Evolutionary conservation across 2,329 filamentous ascomycete species (phyloP), one percentile per base, ranked within the genome.

Genomic region (Talaromyces sp.): DNA sequence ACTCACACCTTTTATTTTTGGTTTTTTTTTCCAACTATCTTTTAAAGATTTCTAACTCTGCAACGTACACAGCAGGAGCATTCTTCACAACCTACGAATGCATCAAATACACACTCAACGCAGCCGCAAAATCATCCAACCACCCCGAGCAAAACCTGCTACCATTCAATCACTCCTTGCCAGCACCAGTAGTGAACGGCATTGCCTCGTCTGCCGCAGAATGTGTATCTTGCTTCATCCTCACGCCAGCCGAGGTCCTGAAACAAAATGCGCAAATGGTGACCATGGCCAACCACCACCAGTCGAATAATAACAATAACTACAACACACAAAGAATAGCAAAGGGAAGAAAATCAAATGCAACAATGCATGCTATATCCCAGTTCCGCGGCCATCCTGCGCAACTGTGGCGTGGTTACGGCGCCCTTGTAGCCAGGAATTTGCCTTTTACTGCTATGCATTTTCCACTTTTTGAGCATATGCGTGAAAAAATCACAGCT

Each of bases 181-280:
- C 91, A 0, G 80, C 85, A 57, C 86, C 91, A 0, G 66, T 92
- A 10, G 83, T 92, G 60, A 89, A 96, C 72, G 84, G 89, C 6
- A 75, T 84, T 3, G 88, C 92, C 13, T 96, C 91, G 1, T 88
- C 87, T 1, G 77, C 86, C 17, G 93, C 89, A 1, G 93, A 97
- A 75, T 84, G 92, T 67, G 90, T 92, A 3, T 93, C 91, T 5
- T 96, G 93, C 71, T 82, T 92, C 22, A 90, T 96, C 63, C 84
- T 96, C 39, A 93, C 92, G 0, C 93, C 92, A 0, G 91, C 92
- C 15, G 92, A 96, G 73, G 91, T 96, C 8, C 85, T 96, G 65
- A 96, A 97, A 78, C 92, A 96, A 72, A 96, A 96, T 74, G 92
- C 93, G 0, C 92, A 96, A 74, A 92, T 96, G 84, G 80, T 95